Conservation (phyloP, 306 rosid species). For the Cercis canadensis region DNA sequence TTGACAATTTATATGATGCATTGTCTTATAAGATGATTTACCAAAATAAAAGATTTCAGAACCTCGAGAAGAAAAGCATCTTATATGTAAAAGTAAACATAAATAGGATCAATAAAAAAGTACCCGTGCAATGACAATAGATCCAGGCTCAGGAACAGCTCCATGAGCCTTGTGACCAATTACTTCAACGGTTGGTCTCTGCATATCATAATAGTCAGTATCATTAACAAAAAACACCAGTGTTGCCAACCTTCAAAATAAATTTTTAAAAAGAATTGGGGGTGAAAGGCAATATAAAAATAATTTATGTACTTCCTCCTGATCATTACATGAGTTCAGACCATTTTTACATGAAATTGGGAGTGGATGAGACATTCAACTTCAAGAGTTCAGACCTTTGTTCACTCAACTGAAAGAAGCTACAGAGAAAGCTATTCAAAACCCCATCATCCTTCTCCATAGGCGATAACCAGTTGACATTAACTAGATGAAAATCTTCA, state of each 20-base stretch:
- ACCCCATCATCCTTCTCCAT: too few relatives aligned
- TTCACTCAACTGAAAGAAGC: too few relatives aligned
- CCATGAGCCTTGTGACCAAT: conserved; percentile 93
- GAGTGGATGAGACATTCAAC: too few relatives aligned
- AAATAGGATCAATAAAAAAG: not conserved
- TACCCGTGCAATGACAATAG: conserved; percentile 80
- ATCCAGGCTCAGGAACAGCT: conserved; percentile 82
- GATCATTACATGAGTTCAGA: not conserved
- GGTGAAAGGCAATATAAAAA: too few relatives aligned
- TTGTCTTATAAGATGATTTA: not conserved
- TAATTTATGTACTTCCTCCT: not conserved
- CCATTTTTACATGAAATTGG: not conserved
- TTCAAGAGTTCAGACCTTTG: too few relatives aligned
- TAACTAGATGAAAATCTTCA: too few relatives aligned
- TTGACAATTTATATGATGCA: not conserved
- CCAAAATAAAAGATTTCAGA: not conserved
- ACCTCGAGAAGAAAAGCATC: not conserved
- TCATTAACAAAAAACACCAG: not conserved
- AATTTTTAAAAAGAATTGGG: too few relatives aligned
- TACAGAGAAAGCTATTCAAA: too few relatives aligned
- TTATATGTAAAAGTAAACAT: not conserved
- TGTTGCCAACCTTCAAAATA: not conserved
- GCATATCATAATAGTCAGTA: conserved; percentile 15
- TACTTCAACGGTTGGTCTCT: conserved; percentile 84
- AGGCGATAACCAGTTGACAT: too few relatives aligned